Base-by-base conservation (phyloP, 495 filamentous ascomycete genomes). In the Trichoderma virens region DNA sequence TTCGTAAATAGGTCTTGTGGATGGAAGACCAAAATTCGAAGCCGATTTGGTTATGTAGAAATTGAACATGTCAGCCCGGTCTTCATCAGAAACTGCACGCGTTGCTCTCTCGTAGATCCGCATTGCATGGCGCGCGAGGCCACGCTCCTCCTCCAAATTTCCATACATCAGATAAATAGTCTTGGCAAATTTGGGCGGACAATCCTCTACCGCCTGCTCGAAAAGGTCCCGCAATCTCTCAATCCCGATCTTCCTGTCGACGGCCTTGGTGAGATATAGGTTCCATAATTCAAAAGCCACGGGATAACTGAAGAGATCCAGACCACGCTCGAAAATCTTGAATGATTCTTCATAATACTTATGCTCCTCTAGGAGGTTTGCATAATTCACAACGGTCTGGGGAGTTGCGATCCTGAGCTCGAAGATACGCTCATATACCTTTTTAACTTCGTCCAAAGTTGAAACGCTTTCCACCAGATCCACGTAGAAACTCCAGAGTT, bases 201-300 rank as follows among this genome's bases (percentile, higher is more conserved):
- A 95, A 63, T 88, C 92, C 75, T 98, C 93, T 28, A 99, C 85
- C 3, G 94, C 91, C 79, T 99, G 94, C 75, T 99, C 94, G 70
- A 98, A 99, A 8, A 99, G 85, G 72, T 99, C 95, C 18, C 95
- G 85, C 11, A 99, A 82, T 60, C 95, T 83, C 76, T 99, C 94
- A 68, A 99, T 96, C 63, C 90, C 85, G 68, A 98, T 93, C 74
- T 93, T 92, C 47, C 95, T 90, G 73, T 96, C 93, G 25, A 97
- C 91, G 0, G 95, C 95, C 76, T 97, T 99, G 61, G 92, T 97
- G 64, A 99, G 82, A 72, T 99, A 99, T 39, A 98, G 79, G 67
- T 99, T 99, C 95, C 95, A 99, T 13, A 99, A 81, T 75, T 99
- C 95, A 73, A 98, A 99, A 28, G 95, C 94, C 20, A 98, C 94